Evolutionary conservation across 805 yeast genomes (phyloP), one percentile per base, ranked within the genome.

Genomic region (Zygosaccharomyces bisporus): DNA sequence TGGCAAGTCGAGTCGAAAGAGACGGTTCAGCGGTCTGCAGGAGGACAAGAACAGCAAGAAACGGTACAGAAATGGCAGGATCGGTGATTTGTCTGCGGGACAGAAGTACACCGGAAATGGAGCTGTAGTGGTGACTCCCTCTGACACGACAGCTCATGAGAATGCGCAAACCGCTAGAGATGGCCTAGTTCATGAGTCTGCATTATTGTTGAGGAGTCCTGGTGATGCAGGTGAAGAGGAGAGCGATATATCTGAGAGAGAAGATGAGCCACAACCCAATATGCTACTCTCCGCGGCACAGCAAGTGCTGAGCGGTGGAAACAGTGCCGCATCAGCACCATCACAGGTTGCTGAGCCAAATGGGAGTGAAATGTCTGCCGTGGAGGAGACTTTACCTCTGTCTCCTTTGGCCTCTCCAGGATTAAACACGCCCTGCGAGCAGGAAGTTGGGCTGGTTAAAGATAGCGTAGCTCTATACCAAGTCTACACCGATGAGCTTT

Each of bases 381-480:
- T 37, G 21, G 65, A 59, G 29, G 66, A 55, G 21, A 56, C 57
- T 12, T 46, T 55, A 34, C 64, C 62, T 13, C 48, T 63, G 25
- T 62, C 67, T 4, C 68, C 68, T 6, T 47, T 61, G 8, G 66
- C 68, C 3, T 61, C 67, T 3, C 64, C 68, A 6, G 58, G 66
- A 6, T 43, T 48, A 5, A 47, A 35, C 14, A 48, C 56, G 7
- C 55, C 56, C 20, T 34, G 37, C 32, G 41, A 32, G 18, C 31
- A 40, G 34, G 50, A 43, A 6, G 40, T 25, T 7, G 36, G 27
- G 7, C 33, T 32, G 12, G 46, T 38, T 6, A 17, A 27, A 13
- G 47, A 44, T 16, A 27, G 30, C 24, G 33, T 34, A 8, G 24
- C 35, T 8, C 20, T 41, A 10, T 45, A 46, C 9, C 52, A 45